Evolutionary conservation across 768 basidiomycete genomes (phyloP), one percentile per base, ranked within the genome.

Genomic region (Tricholoma bakamatsutake): DNA sequence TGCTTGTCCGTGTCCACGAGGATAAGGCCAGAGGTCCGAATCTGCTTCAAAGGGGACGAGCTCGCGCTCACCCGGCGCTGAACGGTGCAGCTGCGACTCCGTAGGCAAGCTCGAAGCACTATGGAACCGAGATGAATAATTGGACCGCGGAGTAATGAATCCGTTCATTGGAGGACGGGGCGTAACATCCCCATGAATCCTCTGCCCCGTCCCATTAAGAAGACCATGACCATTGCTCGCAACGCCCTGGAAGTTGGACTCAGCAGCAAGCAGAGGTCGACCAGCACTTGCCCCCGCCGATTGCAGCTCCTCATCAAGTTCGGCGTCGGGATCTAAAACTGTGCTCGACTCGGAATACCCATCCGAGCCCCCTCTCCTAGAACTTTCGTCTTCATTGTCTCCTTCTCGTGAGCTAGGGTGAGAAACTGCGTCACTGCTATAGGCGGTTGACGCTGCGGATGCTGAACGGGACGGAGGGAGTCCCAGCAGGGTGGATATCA

Each of bases 21-120:
- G 78, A 62, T 87, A 86, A 4, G 88, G 85, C 87, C 87, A 89
- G 13, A 88, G 72, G 33, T 86, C 83, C 7, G 85, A 82, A 57
- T 83, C 82, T 0, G 82, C 70, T 50, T 72, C 78, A 63, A 88
- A 88, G 0, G 87, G 84, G 0, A 85, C 75, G 12, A 85, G 75
- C 5, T 72, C 66, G 37, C 77, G 71, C 21, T 39, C 34, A 9
- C 37, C 43, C 11, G 42, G 39, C 11, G 21, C 13, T 5, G 28
- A 28, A 30, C 15, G 46, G 1, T 15, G 40, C 10, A 4, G 27
- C 18, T 43, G 55, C 2, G 52, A 7, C 15, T 57, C 42, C 18
- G n/a, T 15, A 21, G 48, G 27, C 6, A 46, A 48, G 30, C 27
- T 45, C 24, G 52, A 17, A 49, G 30, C 9, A 21, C 46, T 42